A percentile compares a stretch with the other conserved stretches of the same genome.
These are phyloP conservation scores for Salix brachista DNA, from an alignment of 345 rosid species.

Conservation along the genomic window DNA sequence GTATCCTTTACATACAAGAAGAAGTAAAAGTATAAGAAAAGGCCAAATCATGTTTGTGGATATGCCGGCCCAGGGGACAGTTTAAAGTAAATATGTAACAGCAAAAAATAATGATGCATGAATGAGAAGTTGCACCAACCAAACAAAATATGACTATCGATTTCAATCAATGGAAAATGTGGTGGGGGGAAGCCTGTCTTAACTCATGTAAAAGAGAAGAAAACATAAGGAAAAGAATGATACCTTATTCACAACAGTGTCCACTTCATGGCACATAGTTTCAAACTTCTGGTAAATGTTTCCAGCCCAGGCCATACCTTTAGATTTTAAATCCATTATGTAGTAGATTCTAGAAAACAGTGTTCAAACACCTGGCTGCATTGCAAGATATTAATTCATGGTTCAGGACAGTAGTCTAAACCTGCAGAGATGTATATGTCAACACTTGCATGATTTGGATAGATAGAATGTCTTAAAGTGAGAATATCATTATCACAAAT, in stretches of 20 bases:
- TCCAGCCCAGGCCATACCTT: constrained; percentile 58
- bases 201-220: no score
- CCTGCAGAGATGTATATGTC: not conserved
- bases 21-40: constrained; percentile 10
- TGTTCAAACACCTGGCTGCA: not conserved
- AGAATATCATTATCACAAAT: no score
- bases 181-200: not conserved
- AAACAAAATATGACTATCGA: not conserved
- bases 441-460: not conserved
- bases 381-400: not conserved
- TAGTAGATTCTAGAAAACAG: not conserved
- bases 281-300: constrained; percentile 65
- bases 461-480: not conserved
- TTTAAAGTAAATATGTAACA: not conserved
- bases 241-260: constrained; percentile 56
- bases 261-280: constrained; percentile 58
- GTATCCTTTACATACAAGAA: constrained; percentile 31
- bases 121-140: not conserved
- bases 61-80: not conserved
- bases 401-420: not conserved
- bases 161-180: not conserved
- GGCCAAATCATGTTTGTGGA: not conserved
- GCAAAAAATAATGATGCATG: not conserved
- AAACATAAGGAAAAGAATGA: not conserved
- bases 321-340: constrained; percentile 48